These are phyloP conservation scores for Nakazawaea wyomingensis DNA, from an alignment of 805 yeast genomes.

Conservation along the genomic window DNA sequence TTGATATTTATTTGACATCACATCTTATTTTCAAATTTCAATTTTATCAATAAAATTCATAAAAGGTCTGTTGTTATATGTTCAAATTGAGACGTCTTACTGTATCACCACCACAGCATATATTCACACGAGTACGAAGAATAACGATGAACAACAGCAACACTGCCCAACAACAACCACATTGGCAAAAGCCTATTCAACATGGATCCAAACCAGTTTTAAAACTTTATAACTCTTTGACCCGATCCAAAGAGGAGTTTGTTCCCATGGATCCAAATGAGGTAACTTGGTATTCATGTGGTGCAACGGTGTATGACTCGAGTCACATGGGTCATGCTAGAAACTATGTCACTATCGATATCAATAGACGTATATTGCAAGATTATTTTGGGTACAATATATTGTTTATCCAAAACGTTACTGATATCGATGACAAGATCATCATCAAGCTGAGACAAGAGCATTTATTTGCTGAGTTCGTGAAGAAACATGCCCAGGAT, in stretches of 20 bases:
- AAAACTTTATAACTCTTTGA: conserved; percentile 75
- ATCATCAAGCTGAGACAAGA: conserved; percentile 91
- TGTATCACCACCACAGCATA: neutral
- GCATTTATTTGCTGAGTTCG: conserved; percentile 64
- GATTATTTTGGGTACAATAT: conserved; percentile 91
- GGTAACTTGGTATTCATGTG: conserved; percentile 95
- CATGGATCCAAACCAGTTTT: conserved; percentile 34
- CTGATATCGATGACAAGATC: conserved; percentile 98
- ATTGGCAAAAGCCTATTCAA: conserved; percentile 26
- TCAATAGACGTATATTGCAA: conserved; percentile 81
- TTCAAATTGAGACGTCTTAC: neutral
- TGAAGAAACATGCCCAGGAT: conserved; percentile 25
- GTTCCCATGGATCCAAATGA: conserved; percentile 59
- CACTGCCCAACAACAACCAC: conserved; percentile 16
- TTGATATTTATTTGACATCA: no score
- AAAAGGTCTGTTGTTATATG: no score
- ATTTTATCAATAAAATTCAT: no score
- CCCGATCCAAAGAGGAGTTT: conserved; percentile 75
- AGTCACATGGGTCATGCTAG: conserved; percentile 99
- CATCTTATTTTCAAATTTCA: no score
- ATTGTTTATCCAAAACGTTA: conserved; percentile 89
- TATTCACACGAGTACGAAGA: neutral
- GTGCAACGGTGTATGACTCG: conserved; percentile 96
- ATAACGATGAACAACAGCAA: no score
- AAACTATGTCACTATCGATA: conserved; percentile 91